These are phyloP conservation scores for Neoscytalidium dimidiatum DNA, from an alignment of 2,329 filamentous ascomycete species.

Conservation along the genomic window DNA sequence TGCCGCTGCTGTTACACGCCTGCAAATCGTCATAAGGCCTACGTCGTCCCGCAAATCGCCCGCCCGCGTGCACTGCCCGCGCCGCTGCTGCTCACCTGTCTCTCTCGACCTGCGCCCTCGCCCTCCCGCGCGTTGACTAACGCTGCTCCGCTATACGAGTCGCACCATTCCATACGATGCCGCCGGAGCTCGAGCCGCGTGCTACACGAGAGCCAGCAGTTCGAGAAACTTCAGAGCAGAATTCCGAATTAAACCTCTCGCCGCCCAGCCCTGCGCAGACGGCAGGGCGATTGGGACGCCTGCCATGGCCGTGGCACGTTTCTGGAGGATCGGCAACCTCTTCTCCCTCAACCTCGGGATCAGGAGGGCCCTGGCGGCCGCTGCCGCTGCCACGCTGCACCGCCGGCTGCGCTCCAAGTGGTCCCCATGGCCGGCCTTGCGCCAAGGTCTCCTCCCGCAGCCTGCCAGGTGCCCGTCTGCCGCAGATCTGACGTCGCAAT, in stretches of 20 bases:
- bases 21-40: conserved; percentile 14
- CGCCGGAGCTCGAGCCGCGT: conserved; percentile 16
- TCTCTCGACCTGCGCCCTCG: not conserved
- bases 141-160: conserved; percentile 12
- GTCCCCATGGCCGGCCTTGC: conserved; percentile 8
- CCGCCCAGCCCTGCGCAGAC: not conserved
- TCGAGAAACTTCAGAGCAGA: not conserved
- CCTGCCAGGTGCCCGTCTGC: not conserved
- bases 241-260: not conserved
- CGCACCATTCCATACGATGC: not conserved
- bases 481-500: conserved; percentile 9
- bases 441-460: not conserved
- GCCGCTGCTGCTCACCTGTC: not conserved
- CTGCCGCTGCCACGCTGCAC: not conserved
- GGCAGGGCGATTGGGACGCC: not conserved
- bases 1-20: conserved; percentile 10
- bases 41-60: conserved; percentile 6
- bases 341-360: not conserved
- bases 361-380: not conserved
- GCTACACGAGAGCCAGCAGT: conserved; percentile 5
- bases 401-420: not conserved
- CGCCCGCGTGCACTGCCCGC: not conserved
- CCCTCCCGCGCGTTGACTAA: not conserved
- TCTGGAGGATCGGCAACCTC: conserved; percentile 1
- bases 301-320: not conserved